Percentiles rank a stretch among this genome's conserved stretches.
Conservation (phyloP, 176 grass and related monocot species). For the Phragmites australis region DNA sequence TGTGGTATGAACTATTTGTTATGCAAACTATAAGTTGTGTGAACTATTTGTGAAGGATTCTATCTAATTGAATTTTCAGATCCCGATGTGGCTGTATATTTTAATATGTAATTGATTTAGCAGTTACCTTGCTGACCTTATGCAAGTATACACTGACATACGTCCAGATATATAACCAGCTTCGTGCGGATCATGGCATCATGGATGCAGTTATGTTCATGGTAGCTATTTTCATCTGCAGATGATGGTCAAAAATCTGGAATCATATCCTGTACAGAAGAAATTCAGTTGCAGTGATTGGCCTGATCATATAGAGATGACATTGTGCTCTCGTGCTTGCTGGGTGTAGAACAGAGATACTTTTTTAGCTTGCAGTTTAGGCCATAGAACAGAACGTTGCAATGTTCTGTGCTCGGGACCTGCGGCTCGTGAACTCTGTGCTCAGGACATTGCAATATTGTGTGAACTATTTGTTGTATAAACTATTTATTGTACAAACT, state of each 20-base stretch:
- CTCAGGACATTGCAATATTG: too few species aligned
- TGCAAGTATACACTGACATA: constrained; percentile 3
- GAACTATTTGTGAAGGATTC: too few species aligned
- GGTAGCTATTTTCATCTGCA: constrained; percentile 10
- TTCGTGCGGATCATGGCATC: constrained; percentile 1
- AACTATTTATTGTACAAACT: too few species aligned
- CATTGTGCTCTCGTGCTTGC: background rate
- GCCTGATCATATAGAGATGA: constrained; percentile 17
- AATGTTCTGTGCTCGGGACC: too few species aligned
- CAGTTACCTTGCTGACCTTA: background rate
- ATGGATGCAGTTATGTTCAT: background rate
- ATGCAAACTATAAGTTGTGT: too few species aligned
- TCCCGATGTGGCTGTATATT: too few species aligned
- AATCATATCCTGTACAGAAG: background rate
- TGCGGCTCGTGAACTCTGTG: too few species aligned
- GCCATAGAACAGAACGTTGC: too few species aligned
- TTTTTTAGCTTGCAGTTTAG: background rate
- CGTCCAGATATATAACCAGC: background rate
- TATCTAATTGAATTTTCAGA: too few species aligned
- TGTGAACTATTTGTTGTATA: too few species aligned
- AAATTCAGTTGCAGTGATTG: background rate
- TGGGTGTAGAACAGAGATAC: background rate
- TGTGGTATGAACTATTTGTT: too few species aligned
- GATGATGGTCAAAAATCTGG: background rate
- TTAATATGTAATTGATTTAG: too few species aligned